Evolutionary conservation across 1,139 yeast species (phyloP).

Genomic region (Hansenula sp.): DNA sequence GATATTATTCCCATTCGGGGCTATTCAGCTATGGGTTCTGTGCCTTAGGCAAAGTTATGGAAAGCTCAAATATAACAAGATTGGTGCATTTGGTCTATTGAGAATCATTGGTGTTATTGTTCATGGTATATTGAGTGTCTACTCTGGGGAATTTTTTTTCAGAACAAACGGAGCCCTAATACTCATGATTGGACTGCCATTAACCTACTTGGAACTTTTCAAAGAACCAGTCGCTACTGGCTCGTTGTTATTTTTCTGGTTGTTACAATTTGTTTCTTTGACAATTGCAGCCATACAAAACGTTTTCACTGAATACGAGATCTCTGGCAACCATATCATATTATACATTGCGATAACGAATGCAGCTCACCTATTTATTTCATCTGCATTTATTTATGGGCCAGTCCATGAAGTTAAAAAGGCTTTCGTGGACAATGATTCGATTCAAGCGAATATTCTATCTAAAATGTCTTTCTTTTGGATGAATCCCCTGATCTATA

Average conservation of each 20-base stretch:
- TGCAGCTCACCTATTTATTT: constrained; percentile 31
- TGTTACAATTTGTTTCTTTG: constrained; percentile 17
- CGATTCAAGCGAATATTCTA: constrained; percentile 42
- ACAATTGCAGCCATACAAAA: constrained; percentile 25
- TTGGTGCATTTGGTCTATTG: constrained; percentile 30
- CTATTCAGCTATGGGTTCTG: constrained; percentile 25
- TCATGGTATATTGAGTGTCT: constrained; percentile 26
- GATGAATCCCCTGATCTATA: constrained; percentile 54
- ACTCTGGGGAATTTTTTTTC: constrained; percentile 9
- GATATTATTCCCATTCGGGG: constrained; percentile 27
- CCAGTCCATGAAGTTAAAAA: constrained; percentile 44
- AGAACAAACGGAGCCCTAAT: constrained; percentile 22
- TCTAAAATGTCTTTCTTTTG: constrained; percentile 53
- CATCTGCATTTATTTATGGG: constrained; percentile 35
- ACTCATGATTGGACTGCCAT: constrained; percentile 26
- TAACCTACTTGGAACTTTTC: constrained; percentile 26
- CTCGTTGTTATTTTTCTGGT: constrained; percentile 27
- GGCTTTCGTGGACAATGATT: constrained; percentile 29
- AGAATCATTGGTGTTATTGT: constrained; percentile 28
- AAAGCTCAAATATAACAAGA: constrained; percentile 27
- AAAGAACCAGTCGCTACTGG: constrained; percentile 28
- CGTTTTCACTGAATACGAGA: constrained; percentile 21
- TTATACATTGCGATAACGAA: constrained; percentile 24
- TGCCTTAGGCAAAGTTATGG: constrained; percentile 18
- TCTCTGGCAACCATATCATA: constrained; percentile 20